A percentile compares a stretch with the other conserved stretches of the same genome.
Evolutionary conservation across 257 asterid genomes (phyloP).

Genomic region (Solanum paucissectum): DNA sequence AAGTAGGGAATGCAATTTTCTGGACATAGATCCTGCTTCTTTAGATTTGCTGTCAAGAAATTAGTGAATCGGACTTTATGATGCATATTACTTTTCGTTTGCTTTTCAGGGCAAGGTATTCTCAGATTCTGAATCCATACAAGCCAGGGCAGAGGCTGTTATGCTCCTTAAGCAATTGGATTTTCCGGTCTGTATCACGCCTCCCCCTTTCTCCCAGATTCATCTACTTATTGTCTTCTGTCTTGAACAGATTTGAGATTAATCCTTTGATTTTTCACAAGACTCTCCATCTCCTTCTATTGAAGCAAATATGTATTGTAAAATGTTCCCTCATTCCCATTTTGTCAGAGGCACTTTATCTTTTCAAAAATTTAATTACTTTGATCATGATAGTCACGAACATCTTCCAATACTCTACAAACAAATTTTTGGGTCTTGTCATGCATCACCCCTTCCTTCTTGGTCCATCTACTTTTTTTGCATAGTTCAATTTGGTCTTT

Average conservation of each 20-base stretch:
- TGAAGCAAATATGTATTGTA: neutral
- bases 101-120: slow-evolving; percentile 75
- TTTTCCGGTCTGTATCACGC: slow-evolving; percentile 54
- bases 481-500: neutral
- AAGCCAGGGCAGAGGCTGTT: slow-evolving; percentile 97
- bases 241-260: neutral
- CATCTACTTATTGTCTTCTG: neutral
- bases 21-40: neutral
- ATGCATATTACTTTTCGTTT: neutral
- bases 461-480: neutral
- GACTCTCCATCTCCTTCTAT: neutral
- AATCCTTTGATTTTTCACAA: neutral
- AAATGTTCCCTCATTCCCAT: neutral
- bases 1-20: neutral
- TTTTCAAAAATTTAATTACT: neutral
- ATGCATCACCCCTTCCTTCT: neutral
- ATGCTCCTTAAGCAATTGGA: slow-evolving; percentile 95
- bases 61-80: neutral
- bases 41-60: neutral
- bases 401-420: neutral
- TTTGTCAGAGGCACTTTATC: neutral
- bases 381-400: neutral
- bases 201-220: neutral
- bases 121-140: slow-evolving; percentile 96
- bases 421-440: neutral